phyloP scores from a whole-genome alignment of 495 filamentous ascomycete genomes.

The Oleoguttula mirabilis region DNA sequence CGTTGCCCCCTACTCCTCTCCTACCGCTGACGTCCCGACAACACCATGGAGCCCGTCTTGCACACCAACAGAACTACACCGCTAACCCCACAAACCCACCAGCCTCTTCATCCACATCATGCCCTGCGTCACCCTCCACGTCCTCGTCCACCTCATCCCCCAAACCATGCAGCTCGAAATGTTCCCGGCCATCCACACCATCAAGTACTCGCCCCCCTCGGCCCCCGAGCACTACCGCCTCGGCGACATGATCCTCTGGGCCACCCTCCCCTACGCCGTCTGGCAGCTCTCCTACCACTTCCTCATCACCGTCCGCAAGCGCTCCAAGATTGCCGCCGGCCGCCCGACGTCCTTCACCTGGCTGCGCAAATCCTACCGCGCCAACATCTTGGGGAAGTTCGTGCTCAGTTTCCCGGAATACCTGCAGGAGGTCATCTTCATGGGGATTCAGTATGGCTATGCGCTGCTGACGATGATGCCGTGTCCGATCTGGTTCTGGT shows the following conservation, averaged over 20 bases:
- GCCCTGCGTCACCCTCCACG: conserved; percentile 87
- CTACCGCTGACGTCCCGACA: conserved; percentile 5
- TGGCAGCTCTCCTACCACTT: conserved; percentile 92
- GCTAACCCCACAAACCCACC: conserved; percentile 8
- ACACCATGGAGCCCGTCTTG: too few relatives aligned
- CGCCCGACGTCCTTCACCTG: conserved; percentile 95
- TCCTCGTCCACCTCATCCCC: conserved; percentile 71
- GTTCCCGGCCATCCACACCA: conserved; percentile 79
- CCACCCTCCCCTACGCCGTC: conserved; percentile 76
- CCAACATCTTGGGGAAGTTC: conserved; percentile 73
- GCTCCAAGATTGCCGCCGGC: conserved; percentile 89
- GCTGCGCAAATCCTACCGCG: conserved; percentile 81
- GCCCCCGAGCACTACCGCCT: conserved; percentile 69
- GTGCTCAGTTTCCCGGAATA: conserved; percentile 63
- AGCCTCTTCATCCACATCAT: conserved; percentile 98
- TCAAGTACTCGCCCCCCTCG: conserved; percentile 59
- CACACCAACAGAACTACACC: neutral
- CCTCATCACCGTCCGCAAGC: conserved; percentile 81
- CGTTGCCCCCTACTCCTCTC: conserved; percentile 12
- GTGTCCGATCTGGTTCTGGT: conserved; percentile 91
- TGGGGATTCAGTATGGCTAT: conserved; percentile 88
- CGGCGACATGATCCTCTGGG: conserved; percentile 80
- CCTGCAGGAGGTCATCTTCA: conserved; percentile 82
- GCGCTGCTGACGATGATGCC: conserved; percentile 87
- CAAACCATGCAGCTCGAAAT: conserved; percentile 48